A percentile compares a stretch with the other conserved stretches of the same genome.
Evolutionary conservation across 2,329 filamentous ascomycete species (phyloP).

Genomic region (Talaromyces albobiverticillius): DNA sequence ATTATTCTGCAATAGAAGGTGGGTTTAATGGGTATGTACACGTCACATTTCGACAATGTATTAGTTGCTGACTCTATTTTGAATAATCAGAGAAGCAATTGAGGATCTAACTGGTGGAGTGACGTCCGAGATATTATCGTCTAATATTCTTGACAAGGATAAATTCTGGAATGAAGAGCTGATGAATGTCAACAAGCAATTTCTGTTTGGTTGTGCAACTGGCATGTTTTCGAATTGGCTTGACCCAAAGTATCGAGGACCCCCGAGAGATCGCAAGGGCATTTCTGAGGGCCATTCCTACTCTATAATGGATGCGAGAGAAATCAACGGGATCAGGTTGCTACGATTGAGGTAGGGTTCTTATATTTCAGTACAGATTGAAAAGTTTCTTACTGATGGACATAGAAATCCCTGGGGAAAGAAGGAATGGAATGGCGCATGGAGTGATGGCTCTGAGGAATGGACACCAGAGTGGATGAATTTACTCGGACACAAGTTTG

Average conservation of each 20-base stretch:
- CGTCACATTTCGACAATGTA: neutral
- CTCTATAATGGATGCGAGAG: slow-evolving; percentile 58
- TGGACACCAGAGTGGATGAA: slow-evolving; percentile 79
- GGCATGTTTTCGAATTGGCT: slow-evolving; percentile 46
- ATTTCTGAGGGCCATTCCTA: slow-evolving; percentile 54
- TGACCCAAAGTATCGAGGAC: slow-evolving; percentile 31
- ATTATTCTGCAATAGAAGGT: slow-evolving; percentile 71
- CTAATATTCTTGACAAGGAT: slow-evolving; percentile 61
- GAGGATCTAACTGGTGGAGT: slow-evolving; percentile 58
- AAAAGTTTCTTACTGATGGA: slow-evolving; percentile 17
- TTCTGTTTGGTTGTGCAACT: slow-evolving; percentile 52
- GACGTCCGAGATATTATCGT: slow-evolving; percentile 45
- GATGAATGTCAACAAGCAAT: slow-evolving; percentile 75
- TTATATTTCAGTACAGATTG: neutral
- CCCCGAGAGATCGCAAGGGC: slow-evolving; percentile 40
- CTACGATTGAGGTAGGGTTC: slow-evolving; percentile 61
- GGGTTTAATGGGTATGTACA: slow-evolving; percentile 61
- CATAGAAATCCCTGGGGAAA: slow-evolving; percentile 75
- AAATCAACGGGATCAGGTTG: slow-evolving; percentile 61
- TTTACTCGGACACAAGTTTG: slow-evolving; percentile 70
- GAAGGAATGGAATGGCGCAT: slow-evolving; percentile 76
- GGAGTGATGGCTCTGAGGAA: slow-evolving; percentile 79
- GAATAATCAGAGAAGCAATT: slow-evolving; percentile 49
- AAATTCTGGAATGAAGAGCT: slow-evolving; percentile 82
- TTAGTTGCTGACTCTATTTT: neutral